phyloP scores from a whole-genome alignment of 164 flowering plant species.

The Malania oleifera region DNA sequence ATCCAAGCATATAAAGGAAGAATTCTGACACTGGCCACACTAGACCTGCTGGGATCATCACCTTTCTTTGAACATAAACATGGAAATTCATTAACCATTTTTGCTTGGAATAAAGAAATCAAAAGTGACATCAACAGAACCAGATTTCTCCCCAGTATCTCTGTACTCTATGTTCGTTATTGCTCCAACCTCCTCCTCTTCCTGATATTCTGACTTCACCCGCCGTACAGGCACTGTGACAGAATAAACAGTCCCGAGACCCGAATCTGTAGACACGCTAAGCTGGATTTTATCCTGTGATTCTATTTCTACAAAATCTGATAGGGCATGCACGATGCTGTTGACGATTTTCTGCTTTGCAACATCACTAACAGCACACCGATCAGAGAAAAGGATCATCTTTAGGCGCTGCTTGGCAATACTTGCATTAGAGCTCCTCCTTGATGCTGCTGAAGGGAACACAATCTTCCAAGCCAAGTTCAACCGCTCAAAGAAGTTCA shows the following conservation, averaged over 20 bases:
- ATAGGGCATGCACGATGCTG: constrained; percentile 71
- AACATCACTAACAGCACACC: constrained; percentile 94
- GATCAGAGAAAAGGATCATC: constrained; percentile 96
- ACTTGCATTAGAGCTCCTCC: constrained; percentile 70
- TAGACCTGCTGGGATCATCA: no score
- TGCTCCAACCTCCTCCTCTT: constrained; percentile 45
- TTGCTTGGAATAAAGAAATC: constrained; percentile 80
- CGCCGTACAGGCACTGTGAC: constrained; percentile 91
- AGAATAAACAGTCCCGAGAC: constrained; percentile 86
- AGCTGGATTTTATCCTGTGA: constrained; percentile 91
- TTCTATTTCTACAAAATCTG: constrained; percentile 96
- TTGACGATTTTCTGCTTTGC: constrained; percentile 83
- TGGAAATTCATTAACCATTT: neutral
- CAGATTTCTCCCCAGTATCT: constrained; percentile 69
- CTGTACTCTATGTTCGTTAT: constrained; percentile 73
- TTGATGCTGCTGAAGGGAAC: constrained; percentile 56
- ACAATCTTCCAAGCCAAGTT: constrained; percentile 91
- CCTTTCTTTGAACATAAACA: no score
- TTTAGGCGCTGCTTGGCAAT: constrained; percentile 93
- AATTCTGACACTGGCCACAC: no score
- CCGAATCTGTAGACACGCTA: constrained; percentile 77
- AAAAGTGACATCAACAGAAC: constrained; percentile 84
- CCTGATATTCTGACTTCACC: constrained; percentile 80
- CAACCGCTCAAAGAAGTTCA: constrained; percentile 84
- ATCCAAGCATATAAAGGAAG: neutral